These are phyloP conservation scores for Lodderomyces parapsilosis DNA, from an alignment of 1,139 yeast species.

Conservation along the genomic window DNA sequence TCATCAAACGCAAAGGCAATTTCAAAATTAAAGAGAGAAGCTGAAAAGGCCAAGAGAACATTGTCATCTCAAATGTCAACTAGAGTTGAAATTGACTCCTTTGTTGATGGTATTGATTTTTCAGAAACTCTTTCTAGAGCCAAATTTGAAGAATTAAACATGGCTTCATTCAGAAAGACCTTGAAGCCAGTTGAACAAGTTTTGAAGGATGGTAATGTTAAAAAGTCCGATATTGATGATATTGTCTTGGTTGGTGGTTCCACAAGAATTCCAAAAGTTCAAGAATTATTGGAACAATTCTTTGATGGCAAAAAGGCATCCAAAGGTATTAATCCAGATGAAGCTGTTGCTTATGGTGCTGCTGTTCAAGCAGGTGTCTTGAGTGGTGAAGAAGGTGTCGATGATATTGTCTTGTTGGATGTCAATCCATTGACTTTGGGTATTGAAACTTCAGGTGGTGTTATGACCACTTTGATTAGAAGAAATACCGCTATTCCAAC, in stretches of 20 bases:
- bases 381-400: constrained; percentile 65
- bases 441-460: constrained; percentile 51
- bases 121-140: constrained; percentile 92
- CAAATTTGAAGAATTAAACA: constrained; percentile 89
- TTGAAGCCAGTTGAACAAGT: constrained; percentile 93
- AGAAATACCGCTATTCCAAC: constrained; percentile 51
- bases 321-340: constrained; percentile 94
- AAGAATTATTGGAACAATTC: constrained; percentile 80
- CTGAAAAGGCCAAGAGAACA: constrained; percentile 95
- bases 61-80: constrained; percentile 87
- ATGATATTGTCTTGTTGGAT: constrained; percentile 49
- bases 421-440: constrained; percentile 50
- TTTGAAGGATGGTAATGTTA: constrained; percentile 81
- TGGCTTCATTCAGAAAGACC: constrained; percentile 84
- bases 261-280: constrained; percentile 97
- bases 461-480: constrained; percentile 47
- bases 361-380: constrained; percentile 89
- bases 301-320: constrained; percentile 93
- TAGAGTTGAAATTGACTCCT: constrained; percentile 91
- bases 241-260: constrained; percentile 97
- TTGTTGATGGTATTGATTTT: constrained; percentile 93
- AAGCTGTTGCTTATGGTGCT: constrained; percentile 57
- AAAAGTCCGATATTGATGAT: constrained; percentile 82
- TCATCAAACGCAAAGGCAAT: constrained; percentile 73
- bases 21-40: constrained; percentile 91